Base-by-base conservation (phyloP, 2,329 filamentous ascomycete species). In the Colletotrichum cereale region DNA sequence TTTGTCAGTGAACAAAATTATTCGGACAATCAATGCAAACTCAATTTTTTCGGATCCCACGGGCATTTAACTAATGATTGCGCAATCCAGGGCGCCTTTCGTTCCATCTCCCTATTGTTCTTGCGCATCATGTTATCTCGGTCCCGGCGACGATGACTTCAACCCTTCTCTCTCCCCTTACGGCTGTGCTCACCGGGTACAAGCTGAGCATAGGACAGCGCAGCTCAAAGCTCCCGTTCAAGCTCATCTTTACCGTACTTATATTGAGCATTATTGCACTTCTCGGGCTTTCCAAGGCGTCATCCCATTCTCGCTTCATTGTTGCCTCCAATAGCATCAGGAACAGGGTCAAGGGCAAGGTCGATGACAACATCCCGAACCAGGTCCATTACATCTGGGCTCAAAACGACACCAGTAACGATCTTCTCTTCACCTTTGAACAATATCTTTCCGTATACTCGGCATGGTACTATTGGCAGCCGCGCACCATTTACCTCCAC, bases 371-470 rank as follows among this genome's bases (percentile, higher is more conserved):
- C 11, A 79, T 79, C 5, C 77, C 77, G 3, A 78, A 79, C 58
- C 68, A 74, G 1, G 74, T 75, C 10, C 73, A 78, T 67, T 75
- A 75, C 47, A 75, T 78, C 21, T 77, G 73, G 67, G 66, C 77
- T 36, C 55, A 76, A 24, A 14, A 53, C 1, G 75, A 78, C 26
- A 38, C 72, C 21, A 38, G 61, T 24, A 31, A 56, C 40, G 73
- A 74, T 57, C 73, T 79, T 42, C 16, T 38, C 3, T 73, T 79
- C 42, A 57, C 74, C 5, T 78, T 79, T 62, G 75, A 71, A 61
- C 75, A 78, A 34, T 76, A 71, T 58, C 74, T 79, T 1, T 74
- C 75, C 47, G 58, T 78, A 8, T 79, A 76, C 62, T 71, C 75
- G 0, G 73, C 74, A 0, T 74, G 72, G 64, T 44, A 70, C 38